phyloP scores from a whole-genome alignment of 495 filamentous ascomycete species.

The Podospora tetraspora region DNA sequence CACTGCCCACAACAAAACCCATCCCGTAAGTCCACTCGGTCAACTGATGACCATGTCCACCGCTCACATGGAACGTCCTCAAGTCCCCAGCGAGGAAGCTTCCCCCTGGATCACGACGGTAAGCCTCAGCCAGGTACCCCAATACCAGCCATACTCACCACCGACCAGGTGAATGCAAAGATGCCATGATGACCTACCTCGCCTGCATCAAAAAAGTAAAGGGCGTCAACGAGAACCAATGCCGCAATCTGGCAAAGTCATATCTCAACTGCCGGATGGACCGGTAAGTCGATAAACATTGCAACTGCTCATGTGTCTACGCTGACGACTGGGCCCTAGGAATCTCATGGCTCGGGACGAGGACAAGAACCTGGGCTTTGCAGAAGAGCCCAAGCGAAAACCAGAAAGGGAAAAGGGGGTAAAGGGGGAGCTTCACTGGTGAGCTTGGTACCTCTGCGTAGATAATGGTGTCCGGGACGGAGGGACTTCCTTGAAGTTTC shows the following conservation, averaged over 20 bases:
- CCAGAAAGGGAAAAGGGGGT: constrained; percentile 28
- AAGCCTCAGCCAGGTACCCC: constrained; percentile 19
- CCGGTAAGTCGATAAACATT: constrained; percentile 45
- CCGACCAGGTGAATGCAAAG: constrained; percentile 79
- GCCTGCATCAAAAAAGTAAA: constrained; percentile 73
- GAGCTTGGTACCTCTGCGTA: not conserved
- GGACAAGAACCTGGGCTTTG: constrained; percentile 85
- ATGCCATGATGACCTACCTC: constrained; percentile 76
- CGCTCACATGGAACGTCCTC: not conserved
- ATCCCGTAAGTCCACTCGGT: constrained; percentile 59
- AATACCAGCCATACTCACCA: constrained; percentile 7
- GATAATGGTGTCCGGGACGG: too few relatives aligned
- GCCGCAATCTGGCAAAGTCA: constrained; percentile 75
- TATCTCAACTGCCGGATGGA: constrained; percentile 95
- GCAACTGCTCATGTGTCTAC: not conserved
- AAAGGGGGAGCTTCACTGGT: constrained; percentile 46
- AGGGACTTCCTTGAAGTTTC: too few relatives aligned
- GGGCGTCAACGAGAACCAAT: constrained; percentile 81
- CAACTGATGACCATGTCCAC: not conserved
- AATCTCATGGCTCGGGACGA: constrained; percentile 95
- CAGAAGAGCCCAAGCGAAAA: constrained; percentile 17
- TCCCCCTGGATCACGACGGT: constrained; percentile 95
- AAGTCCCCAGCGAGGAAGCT: constrained; percentile 91
- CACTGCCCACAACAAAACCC: constrained; percentile 66
- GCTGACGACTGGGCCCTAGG: constrained; percentile 38